phyloP scores from a whole-genome alignment of 257 asterid genomes.

The Eustoma russellianum region DNA sequence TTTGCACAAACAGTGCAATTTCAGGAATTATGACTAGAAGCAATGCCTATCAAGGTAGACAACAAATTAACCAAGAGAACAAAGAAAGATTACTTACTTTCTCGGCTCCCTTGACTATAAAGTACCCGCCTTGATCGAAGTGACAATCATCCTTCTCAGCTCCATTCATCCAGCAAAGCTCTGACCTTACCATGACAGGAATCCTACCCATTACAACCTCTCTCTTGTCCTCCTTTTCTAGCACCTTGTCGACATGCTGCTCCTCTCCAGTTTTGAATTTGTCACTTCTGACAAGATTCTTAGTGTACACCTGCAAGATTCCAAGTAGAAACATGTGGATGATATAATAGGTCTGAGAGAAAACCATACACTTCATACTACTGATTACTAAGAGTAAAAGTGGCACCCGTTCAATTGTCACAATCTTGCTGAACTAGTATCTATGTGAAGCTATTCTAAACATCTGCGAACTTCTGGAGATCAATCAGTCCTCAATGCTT shows the following conservation, averaged over 20 bases:
- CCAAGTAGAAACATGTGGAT: constrained; percentile 4
- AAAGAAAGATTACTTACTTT: constrained; percentile 42
- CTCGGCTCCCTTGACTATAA: constrained; percentile 90
- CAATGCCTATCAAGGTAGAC: background rate
- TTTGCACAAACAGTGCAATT: no score
- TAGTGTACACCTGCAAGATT: constrained; percentile 51
- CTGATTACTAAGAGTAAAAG: no score
- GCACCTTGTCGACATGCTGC: constrained; percentile 32
- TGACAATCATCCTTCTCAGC: constrained; percentile 58
- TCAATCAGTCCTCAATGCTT: no score
- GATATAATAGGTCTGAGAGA: background rate
- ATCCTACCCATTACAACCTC: constrained; percentile 56
- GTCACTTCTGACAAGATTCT: constrained; percentile 55
- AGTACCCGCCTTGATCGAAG: constrained; percentile 87
- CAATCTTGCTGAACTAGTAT: no score
- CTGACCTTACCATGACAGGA: constrained; percentile 90
- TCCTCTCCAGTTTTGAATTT: constrained; percentile 54
- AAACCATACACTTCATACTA: no score
- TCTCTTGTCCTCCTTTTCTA: constrained; percentile 23
- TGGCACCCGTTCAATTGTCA: no score
- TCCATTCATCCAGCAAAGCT: constrained; percentile 57
- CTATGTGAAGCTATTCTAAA: no score
- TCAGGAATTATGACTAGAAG: no score
- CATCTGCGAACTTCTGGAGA: no score
- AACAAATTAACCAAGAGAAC: background rate